Conservation (phyloP, 2,329 filamentous ascomycete genomes). For the Aspergillus tubingensis region DNA sequence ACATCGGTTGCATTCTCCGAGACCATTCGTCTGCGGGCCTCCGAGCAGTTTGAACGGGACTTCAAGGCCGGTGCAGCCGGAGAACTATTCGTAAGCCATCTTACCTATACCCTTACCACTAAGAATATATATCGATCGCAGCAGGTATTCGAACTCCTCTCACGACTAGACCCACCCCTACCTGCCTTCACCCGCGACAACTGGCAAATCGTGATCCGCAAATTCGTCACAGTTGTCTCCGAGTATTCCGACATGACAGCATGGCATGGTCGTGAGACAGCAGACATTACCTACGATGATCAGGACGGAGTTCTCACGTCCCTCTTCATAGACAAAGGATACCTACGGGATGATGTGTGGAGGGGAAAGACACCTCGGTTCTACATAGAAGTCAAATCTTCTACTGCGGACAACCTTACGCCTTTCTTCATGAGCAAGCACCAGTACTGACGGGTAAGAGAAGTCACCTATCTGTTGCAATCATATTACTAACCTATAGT, state of each 20-base stretch:
- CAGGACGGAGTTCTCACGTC: conserved; percentile 10
- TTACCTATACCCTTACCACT: conserved; percentile 14
- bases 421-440: conserved; percentile 52
- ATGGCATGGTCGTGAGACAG: conserved; percentile 49
- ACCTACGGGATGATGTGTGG: conserved; percentile 19
- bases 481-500: not conserved
- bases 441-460: conserved; percentile 48
- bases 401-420: conserved; percentile 38
- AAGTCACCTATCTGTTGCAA: not conserved
- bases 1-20: not conserved
- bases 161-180: not conserved
- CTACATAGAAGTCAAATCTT: conserved; percentile 57
- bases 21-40: conserved; percentile 1
- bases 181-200: conserved; percentile 42
- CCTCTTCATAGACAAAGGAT: conserved; percentile 11
- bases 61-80: conserved; percentile 11
- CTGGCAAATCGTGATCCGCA: conserved; percentile 54
- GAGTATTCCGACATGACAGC: conserved; percentile 44
- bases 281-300: conserved; percentile 51
- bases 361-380: conserved; percentile 40
- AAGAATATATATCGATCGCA: not conserved
- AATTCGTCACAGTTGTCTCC: conserved; percentile 41
- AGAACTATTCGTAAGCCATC: conserved; percentile 14
- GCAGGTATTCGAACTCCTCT: conserved; percentile 16
- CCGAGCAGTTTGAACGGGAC: conserved; percentile 11